Evolutionary conservation across 2,329 filamentous ascomycete genomes (phyloP).

Genomic region (Alternaria arbusti): DNA sequence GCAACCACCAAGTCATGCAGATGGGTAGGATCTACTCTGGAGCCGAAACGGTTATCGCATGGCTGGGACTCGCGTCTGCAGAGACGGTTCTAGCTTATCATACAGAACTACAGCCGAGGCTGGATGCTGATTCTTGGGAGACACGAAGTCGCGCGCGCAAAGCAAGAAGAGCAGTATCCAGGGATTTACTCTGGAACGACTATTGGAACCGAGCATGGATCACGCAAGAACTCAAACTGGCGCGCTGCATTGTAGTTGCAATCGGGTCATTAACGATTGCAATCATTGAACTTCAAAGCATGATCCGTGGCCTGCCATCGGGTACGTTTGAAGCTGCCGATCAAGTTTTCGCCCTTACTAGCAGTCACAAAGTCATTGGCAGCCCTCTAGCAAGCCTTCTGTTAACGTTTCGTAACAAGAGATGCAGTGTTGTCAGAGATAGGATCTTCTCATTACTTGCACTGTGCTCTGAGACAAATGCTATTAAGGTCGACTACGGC

Average conservation of each 20-base stretch:
- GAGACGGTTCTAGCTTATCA: not conserved
- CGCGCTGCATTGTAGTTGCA: not conserved
- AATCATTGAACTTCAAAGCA: not conserved
- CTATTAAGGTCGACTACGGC: not conserved
- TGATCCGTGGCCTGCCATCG: not conserved
- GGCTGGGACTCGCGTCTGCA: not conserved
- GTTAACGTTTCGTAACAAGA: not conserved
- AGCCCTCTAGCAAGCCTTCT: not conserved
- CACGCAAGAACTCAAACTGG: not conserved
- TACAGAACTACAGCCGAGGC: too few species aligned
- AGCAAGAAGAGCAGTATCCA: not conserved
- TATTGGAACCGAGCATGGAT: not conserved
- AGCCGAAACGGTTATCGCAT: not conserved
- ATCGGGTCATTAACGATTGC: not conserved
- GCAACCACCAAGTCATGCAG: not conserved
- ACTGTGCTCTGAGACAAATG: not conserved
- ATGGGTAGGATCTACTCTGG: not conserved
- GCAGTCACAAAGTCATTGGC: not conserved
- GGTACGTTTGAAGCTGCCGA: too few species aligned
- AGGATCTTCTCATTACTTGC: not conserved
- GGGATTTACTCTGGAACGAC: not conserved
- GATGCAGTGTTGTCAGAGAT: not conserved
- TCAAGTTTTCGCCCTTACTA: not conserved
- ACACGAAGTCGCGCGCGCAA: too few species aligned
- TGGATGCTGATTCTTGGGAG: too few species aligned